These are phyloP conservation scores for Phytophthora pistaciae DNA, from an alignment of 352 stramenopile species.

Conservation along the genomic window DNA sequence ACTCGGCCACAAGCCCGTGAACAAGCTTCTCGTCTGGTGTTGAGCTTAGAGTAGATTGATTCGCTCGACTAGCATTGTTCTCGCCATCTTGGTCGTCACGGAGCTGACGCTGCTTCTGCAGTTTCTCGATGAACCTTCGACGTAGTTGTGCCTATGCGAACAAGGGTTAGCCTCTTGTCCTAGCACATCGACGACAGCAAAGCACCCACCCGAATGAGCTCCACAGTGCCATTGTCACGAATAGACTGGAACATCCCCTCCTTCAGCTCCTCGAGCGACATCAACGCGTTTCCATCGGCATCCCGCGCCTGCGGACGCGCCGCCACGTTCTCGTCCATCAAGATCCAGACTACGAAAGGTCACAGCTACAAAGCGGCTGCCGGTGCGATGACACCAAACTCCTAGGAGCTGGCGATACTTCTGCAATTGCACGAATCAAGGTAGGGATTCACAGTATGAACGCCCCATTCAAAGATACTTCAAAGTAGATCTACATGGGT, in stretches of 20 bases:
- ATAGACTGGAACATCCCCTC: constrained; percentile 79
- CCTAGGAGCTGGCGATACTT: not conserved
- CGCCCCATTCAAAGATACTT: not conserved
- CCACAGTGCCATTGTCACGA: constrained; percentile 66
- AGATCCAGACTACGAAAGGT: constrained; percentile 35
- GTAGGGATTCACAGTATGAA: not conserved
- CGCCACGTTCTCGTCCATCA: constrained; percentile 16
- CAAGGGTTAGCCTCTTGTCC: not conserved
- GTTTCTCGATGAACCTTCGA: constrained; percentile 77
- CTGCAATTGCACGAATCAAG: not conserved
- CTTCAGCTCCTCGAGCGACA: constrained; percentile 76
- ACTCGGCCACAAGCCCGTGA: constrained; percentile 68
- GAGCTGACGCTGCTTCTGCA: constrained; percentile 47
- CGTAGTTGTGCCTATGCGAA: constrained; percentile 64
- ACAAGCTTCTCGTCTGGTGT: constrained; percentile 65
- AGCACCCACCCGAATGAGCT: constrained; percentile 59
- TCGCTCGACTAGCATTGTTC: constrained; percentile 9
- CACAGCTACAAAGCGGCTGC: constrained; percentile 3
- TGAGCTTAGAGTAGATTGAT: constrained; percentile 7
- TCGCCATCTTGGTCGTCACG: constrained; percentile 16
- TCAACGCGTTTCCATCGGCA: constrained; percentile 32
- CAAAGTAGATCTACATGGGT: not conserved
- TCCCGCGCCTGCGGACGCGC: constrained; percentile 10
- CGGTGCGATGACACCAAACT: not conserved
- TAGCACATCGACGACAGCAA: not conserved